Conservation (phyloP, 2,329 filamentous ascomycete genomes). For the Raffaelea arxii region DNA sequence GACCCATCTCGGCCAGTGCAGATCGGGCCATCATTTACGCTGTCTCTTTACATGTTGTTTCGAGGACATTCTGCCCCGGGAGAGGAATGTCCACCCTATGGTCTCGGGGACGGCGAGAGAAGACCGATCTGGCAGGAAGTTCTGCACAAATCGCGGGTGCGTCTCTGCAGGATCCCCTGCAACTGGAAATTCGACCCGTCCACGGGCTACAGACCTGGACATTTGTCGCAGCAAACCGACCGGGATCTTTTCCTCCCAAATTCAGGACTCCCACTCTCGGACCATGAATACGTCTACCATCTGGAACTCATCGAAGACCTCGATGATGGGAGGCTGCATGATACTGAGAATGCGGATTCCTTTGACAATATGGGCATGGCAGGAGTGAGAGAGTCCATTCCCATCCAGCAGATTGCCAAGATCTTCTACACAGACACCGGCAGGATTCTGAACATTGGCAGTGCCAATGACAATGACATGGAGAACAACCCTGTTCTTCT, state of each 20-base stretch:
- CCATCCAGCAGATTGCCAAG: constrained; percentile 59
- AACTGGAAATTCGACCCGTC: constrained; percentile 33
- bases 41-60: constrained; percentile 95
- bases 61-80: constrained; percentile 49
- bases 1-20: constrained; percentile 58
- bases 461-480: constrained; percentile 46
- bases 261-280: no score
- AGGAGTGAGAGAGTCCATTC: constrained; percentile 44
- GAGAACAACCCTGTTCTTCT: constrained; percentile 68
- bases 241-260: no score
- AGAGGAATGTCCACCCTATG: constrained; percentile 30
- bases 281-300: constrained; percentile 61
- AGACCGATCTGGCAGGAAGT: constrained; percentile 88
- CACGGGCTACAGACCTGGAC: constrained; percentile 20
- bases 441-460: constrained; percentile 71
- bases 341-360: no score
- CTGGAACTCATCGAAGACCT: constrained; percentile 76
- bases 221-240: no score
- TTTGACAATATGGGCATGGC: constrained; percentile 32
- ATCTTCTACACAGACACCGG: constrained; percentile 91
- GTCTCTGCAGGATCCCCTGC: constrained; percentile 62
- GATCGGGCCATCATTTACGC: constrained; percentile 74
- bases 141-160: constrained; percentile 82
- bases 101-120: constrained; percentile 44
- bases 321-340: constrained; percentile 45